Evolutionary conservation across 176 grass and related monocot genomes (phyloP).

Genomic region (Aegilops sharonensis): DNA sequence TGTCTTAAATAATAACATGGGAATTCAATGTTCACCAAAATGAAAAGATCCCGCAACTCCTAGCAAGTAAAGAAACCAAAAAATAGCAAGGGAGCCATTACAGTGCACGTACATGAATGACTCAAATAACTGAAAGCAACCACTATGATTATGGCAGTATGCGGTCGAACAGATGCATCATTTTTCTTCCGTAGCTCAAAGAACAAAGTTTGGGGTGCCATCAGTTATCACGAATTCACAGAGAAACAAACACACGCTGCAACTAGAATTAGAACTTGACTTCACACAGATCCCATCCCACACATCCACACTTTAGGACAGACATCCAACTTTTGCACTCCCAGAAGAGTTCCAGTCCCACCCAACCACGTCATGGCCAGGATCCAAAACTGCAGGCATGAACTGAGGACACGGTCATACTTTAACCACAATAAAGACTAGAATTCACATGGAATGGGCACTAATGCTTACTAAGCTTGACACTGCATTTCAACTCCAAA

Average conservation of each 20-base stretch:
- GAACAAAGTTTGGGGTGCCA: neutral
- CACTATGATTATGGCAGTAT: neutral
- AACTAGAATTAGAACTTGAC: constrained; percentile 4
- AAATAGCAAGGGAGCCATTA: neutral
- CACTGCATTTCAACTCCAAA: neutral
- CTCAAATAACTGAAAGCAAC: neutral
- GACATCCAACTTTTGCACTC: neutral
- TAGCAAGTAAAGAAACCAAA: neutral
- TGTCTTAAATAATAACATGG: neutral
- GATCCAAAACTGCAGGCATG: neutral
- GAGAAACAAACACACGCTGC: neutral
- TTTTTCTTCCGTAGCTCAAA: neutral
- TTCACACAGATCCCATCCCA: neutral
- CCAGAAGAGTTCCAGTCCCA: neutral
- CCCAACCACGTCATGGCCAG: neutral
- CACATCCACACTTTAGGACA: neutral
- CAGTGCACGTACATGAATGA: neutral
- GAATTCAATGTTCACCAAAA: constrained; percentile 1
- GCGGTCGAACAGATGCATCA: neutral
- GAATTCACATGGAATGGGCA: neutral
- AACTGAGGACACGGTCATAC: neutral
- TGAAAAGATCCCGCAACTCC: neutral
- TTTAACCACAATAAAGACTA: neutral
- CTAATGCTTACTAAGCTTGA: constrained; percentile 1
- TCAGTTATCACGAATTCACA: neutral